Evolutionary conservation across 2,329 filamentous ascomycete genomes (phyloP).

Genomic region (Rhytidhysteron rufulum): DNA sequence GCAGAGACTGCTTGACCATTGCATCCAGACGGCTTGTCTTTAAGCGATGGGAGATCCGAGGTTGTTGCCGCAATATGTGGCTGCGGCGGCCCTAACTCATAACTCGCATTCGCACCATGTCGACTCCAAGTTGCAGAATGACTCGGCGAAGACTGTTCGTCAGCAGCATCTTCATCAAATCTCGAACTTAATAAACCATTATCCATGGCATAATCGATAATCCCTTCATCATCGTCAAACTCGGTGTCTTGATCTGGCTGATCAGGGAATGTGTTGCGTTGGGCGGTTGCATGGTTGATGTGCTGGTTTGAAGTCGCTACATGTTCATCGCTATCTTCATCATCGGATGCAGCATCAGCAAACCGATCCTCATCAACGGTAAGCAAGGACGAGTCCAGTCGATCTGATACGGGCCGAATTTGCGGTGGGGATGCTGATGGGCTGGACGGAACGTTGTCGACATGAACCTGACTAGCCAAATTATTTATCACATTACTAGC

Average conservation of each 20-base stretch:
- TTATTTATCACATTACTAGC: constrained; percentile 3
- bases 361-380: constrained; percentile 39
- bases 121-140: constrained; percentile 5
- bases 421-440: not conserved
- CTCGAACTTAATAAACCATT: constrained; percentile 25
- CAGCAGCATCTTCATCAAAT: not conserved
- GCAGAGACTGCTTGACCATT: not conserved
- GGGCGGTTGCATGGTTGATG: no score
- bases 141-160: not conserved
- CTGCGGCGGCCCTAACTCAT: constrained; percentile 7
- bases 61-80: constrained; percentile 14
- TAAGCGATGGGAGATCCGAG: constrained; percentile 17
- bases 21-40: not conserved
- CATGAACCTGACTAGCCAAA: not conserved
- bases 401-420: constrained; percentile 6
- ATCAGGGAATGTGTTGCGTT: constrained; percentile 9
- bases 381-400: constrained; percentile 21
- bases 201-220: constrained; percentile 31
- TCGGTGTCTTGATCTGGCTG: constrained; percentile 16
- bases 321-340: constrained; percentile 17
- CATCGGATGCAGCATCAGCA: constrained; percentile 39
- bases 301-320: constrained; percentile 8
- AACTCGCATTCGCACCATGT: constrained; percentile 11
- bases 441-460: no score
- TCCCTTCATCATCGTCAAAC: constrained; percentile 30